These are phyloP conservation scores for Kluyveromyces sp. DNA, from an alignment of 1,139 yeast genomes.

Conservation along the genomic window DNA sequence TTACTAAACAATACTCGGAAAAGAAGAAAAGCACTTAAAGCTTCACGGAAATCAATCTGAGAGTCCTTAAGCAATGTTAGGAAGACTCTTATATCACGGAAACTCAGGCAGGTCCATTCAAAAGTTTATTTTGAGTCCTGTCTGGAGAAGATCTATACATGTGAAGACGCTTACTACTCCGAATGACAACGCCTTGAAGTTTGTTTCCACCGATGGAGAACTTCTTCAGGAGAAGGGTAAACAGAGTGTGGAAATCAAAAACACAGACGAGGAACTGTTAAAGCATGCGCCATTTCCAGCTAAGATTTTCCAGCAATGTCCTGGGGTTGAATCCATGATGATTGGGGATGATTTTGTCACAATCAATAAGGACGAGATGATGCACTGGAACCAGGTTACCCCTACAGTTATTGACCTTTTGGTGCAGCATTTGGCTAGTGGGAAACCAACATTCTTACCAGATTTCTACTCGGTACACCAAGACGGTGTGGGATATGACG, in stretches of 20 bases:
- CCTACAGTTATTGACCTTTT: slow-evolving; percentile 83
- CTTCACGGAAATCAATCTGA: not conserved
- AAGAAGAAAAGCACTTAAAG: no score
- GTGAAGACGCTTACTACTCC: slow-evolving; percentile 73
- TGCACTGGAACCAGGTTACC: slow-evolving; percentile 70
- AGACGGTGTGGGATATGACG: slow-evolving; percentile 27
- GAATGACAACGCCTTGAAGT: slow-evolving; percentile 85
- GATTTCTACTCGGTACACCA: slow-evolving; percentile 27
- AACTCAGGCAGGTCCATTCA: not conserved
- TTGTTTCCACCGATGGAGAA: slow-evolving; percentile 57
- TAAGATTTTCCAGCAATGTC: slow-evolving; percentile 60
- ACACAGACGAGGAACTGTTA: slow-evolving; percentile 56
- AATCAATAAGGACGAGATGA: slow-evolving; percentile 55
- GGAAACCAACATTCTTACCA: slow-evolving; percentile 47
- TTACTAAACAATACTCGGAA: no score
- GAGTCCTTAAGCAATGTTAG: not conserved
- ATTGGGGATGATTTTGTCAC: slow-evolving; percentile 85
- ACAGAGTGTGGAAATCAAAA: slow-evolving; percentile 49
- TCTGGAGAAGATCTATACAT: slow-evolving; percentile 15
- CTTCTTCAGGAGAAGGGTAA: slow-evolving; percentile 45
- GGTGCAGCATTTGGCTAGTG: slow-evolving; percentile 77
- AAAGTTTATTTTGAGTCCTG: not conserved
- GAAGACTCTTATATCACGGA: not conserved
- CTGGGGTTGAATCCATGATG: slow-evolving; percentile 84
- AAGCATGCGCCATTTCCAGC: slow-evolving; percentile 71